Base-by-base conservation (phyloP, 352 stramenopile species). In the Pythium volutum region DNA sequence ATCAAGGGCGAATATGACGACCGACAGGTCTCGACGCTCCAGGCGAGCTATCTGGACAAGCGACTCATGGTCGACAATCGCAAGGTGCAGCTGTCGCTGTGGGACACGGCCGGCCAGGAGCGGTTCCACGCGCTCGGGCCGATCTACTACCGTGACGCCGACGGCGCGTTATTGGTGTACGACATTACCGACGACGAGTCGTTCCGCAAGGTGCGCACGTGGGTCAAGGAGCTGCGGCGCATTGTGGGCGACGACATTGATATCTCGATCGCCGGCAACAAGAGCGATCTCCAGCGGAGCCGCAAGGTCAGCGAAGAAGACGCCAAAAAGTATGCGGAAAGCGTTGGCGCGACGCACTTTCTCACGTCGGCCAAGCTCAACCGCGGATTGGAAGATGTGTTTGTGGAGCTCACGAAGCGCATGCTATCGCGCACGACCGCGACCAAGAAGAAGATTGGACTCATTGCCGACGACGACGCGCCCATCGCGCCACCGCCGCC, bases 21-120 rank as follows among this genome's bases (percentile, higher is more conserved):
- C 43, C 74, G 82, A 14, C 90, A 97, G 69, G 82, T 94, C 29
- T 96, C 91, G 55, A 98, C 94, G 47, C 75, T 98, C 18, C 90
- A 98, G 69, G 93, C 93, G 15, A 97, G 88, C 39, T 98, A 98
- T 65, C 67, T 98, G 50, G 92, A 98, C 66, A 97, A 97, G 72
- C 81, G 81, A 34, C 71, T 98, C 46, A 66, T 90, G 29, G 84
- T 97, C 18, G 85, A 96, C 68, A 86, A 81, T 69, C 51, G 59
- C 12, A 87, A 87, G 45, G 79, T 96, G 63, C 75, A 88, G 68
- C 73, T 95, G 16, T 92, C 84, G 59, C 70, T 96, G 29, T 96
- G 87, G 87, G 87, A 96, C 72, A 94, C 87, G 34, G 87, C 87
- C 3, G 87, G 87, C 10, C 84, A 96, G 65, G 87, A 96, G 64